A percentile compares a stretch with the other conserved stretches of the same genome.
Evolutionary conservation across 164 flowering plant genomes (phyloP).

Genomic region (Sedum album): DNA sequence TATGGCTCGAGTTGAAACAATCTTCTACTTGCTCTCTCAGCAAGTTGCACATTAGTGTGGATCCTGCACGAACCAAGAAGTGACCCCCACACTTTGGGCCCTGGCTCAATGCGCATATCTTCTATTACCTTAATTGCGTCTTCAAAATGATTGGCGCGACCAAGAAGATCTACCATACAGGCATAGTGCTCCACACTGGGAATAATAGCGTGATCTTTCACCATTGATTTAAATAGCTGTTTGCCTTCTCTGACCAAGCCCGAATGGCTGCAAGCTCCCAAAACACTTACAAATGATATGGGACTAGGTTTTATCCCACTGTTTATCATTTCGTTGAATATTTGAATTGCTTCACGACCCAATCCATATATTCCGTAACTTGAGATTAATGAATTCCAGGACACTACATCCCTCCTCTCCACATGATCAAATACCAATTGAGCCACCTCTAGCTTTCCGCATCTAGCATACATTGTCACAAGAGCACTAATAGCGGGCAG

Average conservation of each 20-base stretch:
- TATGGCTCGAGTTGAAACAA: slow-evolving; percentile 66
- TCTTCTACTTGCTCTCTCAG: slow-evolving; percentile 50
- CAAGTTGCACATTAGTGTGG: slow-evolving; percentile 63
- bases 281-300: slow-evolving; percentile 47
- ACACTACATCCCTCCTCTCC: slow-evolving; percentile 47
- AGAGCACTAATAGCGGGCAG: slow-evolving; percentile 37
- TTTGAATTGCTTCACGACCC: slow-evolving; percentile 43
- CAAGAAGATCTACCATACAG: slow-evolving; percentile 76
- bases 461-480: slow-evolving; percentile 43
- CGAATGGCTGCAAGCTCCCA: slow-evolving; percentile 72
- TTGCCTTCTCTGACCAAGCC: slow-evolving; percentile 70
- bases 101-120: slow-evolving; percentile 56
- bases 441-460: slow-evolving; percentile 51
- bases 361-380: slow-evolving; percentile 57
- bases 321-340: slow-evolving; percentile 43
- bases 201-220: slow-evolving; percentile 26
- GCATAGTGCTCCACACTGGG: slow-evolving; percentile 70
- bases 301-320: slow-evolving; percentile 43
- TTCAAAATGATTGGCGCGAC: slow-evolving; percentile 56
- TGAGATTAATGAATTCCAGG: slow-evolving; percentile 71
- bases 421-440: slow-evolving; percentile 45
- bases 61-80: slow-evolving; percentile 74
- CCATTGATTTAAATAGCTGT: slow-evolving; percentile 50
- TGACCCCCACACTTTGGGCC: slow-evolving; percentile 66
- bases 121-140: slow-evolving; percentile 59